Conservation (phyloP, 108 stramenopile genomes). For the Nannochloropsis salina region DNA sequence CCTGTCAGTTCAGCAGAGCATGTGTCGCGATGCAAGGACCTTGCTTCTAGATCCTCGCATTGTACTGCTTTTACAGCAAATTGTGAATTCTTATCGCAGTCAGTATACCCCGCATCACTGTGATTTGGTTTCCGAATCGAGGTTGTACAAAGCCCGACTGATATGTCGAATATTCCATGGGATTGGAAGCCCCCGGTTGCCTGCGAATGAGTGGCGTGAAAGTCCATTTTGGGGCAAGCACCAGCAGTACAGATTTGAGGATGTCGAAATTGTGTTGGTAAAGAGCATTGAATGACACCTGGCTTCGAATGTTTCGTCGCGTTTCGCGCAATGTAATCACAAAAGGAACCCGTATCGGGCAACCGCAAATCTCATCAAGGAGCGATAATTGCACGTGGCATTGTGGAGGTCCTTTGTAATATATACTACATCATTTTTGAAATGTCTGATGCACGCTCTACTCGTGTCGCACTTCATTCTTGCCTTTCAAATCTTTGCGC, state of each 20-base stretch:
- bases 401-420: too few relatives aligned
- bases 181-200: conserved; percentile 32
- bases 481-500: background rate
- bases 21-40: background rate
- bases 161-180: conserved; percentile 37
- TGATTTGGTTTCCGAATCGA: background rate
- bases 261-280: conserved; percentile 1
- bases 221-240: conserved; percentile 40
- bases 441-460: too few relatives aligned
- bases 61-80: conserved; percentile 10
- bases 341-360: too few relatives aligned
- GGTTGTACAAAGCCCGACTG: conserved; percentile 21
- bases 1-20: background rate
- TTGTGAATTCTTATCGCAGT: background rate
- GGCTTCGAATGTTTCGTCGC: too few relatives aligned
- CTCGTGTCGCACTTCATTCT: background rate
- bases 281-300: background rate
- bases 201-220: conserved; percentile 29
- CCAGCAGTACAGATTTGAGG: conserved; percentile 28
- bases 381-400: too few relatives aligned
- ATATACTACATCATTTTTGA: too few relatives aligned
- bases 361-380: too few relatives aligned
- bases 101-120: background rate
- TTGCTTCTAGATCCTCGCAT: conserved; percentile 9
- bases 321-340: too few relatives aligned